Base-by-base conservation (phyloP, 352 stramenopile species). In the Plasmopara muralis region DNA sequence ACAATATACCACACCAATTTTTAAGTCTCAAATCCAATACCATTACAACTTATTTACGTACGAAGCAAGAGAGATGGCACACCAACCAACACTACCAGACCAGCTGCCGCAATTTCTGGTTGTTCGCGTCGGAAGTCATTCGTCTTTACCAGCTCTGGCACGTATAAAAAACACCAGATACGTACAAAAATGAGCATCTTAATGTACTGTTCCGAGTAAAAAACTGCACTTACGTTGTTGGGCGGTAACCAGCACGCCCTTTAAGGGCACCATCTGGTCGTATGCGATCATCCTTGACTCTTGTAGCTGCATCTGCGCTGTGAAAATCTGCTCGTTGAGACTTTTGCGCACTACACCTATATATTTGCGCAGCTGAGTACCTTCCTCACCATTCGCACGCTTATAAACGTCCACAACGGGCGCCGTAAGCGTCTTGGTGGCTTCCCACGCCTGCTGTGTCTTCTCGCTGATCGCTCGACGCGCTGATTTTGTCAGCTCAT, bases 71-170 rank as follows among this genome's bases (percentile, higher is more conserved):
- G 65, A 35, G 77, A 87, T 14, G 80, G 80, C 25, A 77, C 54
- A 28, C 74, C 80, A 28, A 89, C 80, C 43, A 82, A 51, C 4
- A 77, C 62, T 5, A 72, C 64, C 29, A 91, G 59, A 30, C 75
- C 77, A 1, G 66, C 71, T 6, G 82, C 64, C 35, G 77, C 75
- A 6, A 77, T 63, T 51, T 86, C 77, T 8, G 77, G 77, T 64
- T 91, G 74, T 20, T 82, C 72, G 40, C 74, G 74, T 55, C 76
- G 80, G 66, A 91, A 89, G 50, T 74, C 72, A 53, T 91, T 87
- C 37, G 65, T 62, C 53, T 90, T 90, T 49, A 66, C n/a, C 34
- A 87, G 57, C 50, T 88, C 80, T 90, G 55, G 44, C 13, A 8
- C n/a, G 12, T 15, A 39, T 13, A 44, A n/a, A 57, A 25, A 18